Base-by-base conservation (phyloP, 2,329 filamentous ascomycete species). In the Colletotrichum lentis region DNA sequence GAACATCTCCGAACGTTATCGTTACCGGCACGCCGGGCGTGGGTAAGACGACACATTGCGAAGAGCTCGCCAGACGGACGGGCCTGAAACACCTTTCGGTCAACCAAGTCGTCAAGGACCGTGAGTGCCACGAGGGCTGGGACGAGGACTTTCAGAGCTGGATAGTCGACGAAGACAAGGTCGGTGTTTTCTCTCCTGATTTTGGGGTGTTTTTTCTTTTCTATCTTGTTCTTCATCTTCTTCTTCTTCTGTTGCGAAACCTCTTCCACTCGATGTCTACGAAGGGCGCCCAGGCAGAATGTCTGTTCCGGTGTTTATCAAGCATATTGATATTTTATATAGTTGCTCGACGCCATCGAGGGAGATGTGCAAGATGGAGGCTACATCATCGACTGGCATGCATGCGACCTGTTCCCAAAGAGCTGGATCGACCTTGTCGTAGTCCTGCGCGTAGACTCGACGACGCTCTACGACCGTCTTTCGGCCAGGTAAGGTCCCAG, bases 101-200 rank as follows among this genome's bases (percentile, higher is more conserved):
- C 75, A 99, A 98, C 79, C 88, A 97, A 73, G 84, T 98, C 46
- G 94, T 96, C 70, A 97, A 97, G 80, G 92, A 97, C 70, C 88
- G 90, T 72, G 88, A 86, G 67, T 97, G 94, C 76, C 92, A 96
- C 75, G 94, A 97, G 76, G 92, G 92, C 27, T 97, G 88, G 80
- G 93, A 96, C 73, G 91, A 96, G 50, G 91, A 94, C 77, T 89
- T 90, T 62, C 88, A 93, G 77, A 94, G 91, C 74, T 96, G 92
- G 89, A 91, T 98, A 66, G 94, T 99, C 18, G 95, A 99, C 76
- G 96, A 99, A 79, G 96, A 99, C 77, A 97, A 96, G 86, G 93
- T 94, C 75, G 69, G 80, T 74, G 10, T 12, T 2, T 50, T 61
- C 50, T 57, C 46, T 53, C 62, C 35, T 41, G 52, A 11, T 62